Conservation (phyloP, 2,329 filamentous ascomycete genomes). For the Macrophomina phaseolina region DNA sequence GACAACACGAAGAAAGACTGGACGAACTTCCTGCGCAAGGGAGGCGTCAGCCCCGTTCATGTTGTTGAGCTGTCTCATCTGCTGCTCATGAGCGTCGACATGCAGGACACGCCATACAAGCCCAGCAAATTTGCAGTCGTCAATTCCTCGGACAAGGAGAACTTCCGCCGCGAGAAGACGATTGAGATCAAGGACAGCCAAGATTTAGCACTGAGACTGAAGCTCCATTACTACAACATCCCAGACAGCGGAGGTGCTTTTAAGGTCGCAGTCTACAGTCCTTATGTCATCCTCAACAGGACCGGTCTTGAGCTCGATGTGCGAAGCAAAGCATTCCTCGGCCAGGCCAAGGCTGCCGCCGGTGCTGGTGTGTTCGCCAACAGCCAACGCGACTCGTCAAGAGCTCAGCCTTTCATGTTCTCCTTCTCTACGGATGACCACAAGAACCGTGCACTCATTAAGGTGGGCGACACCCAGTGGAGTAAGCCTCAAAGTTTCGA, state of each 20-base stretch:
- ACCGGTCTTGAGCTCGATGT: slow-evolving; percentile 89
- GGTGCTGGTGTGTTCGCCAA: slow-evolving; percentile 71
- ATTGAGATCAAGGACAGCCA: slow-evolving; percentile 85
- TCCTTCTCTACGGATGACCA: slow-evolving; percentile 88
- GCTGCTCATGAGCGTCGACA: slow-evolving; percentile 88
- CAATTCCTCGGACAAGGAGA: slow-evolving; percentile 84
- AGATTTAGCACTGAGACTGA: slow-evolving; percentile 78
- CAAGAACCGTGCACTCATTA: slow-evolving; percentile 86
- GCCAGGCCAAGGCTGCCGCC: slow-evolving; percentile 80
- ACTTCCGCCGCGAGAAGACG: slow-evolving; percentile 82
- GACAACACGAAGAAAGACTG: slow-evolving; percentile 98
- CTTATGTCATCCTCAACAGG: slow-evolving; percentile 94
- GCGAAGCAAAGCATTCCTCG: slow-evolving; percentile 86
- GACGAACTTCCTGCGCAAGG: slow-evolving; percentile 97
- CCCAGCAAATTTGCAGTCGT: slow-evolving; percentile 97
- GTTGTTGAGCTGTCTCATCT: slow-evolving; percentile 96
- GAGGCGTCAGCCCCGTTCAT: slow-evolving; percentile 95
- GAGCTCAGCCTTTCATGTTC: slow-evolving; percentile 92
- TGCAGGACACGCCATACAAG: slow-evolving; percentile 95
- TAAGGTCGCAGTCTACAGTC: slow-evolving; percentile 92
- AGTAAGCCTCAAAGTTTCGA: slow-evolving; percentile 98
- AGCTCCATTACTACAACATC: slow-evolving; percentile 87
- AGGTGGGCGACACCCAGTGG: slow-evolving; percentile 89
- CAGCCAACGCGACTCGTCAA: slow-evolving; percentile 60
- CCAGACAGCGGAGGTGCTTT: slow-evolving; percentile 95